These are phyloP conservation scores for Torrubiella hemipterigena DNA, from an alignment of 2,329 filamentous ascomycete genomes.

Conservation along the genomic window DNA sequence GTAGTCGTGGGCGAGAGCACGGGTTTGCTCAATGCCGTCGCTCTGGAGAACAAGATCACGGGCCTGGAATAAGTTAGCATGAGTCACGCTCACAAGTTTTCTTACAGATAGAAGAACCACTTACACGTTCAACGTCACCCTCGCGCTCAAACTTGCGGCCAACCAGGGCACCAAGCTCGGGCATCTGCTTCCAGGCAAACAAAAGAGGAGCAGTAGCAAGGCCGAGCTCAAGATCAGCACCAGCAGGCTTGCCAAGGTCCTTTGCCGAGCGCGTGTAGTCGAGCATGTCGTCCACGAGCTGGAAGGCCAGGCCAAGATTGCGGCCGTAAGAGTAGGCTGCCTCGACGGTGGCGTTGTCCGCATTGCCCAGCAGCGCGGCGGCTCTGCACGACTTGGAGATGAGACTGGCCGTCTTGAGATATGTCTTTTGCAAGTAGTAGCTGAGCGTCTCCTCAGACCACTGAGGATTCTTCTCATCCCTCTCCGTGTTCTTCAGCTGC, in stretches of 20 bases:
- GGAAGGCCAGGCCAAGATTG: conserved; percentile 89
- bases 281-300: conserved; percentile 94
- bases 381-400: conserved; percentile 95
- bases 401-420: conserved; percentile 88
- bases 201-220: conserved; percentile 86
- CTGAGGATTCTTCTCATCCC: conserved; percentile 70
- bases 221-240: conserved; percentile 85
- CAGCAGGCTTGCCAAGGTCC: conserved; percentile 88
- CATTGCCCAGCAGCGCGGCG: conserved; percentile 72
- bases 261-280: conserved; percentile 82
- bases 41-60: conserved; percentile 73
- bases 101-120: conserved; percentile 18
- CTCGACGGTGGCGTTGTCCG: conserved; percentile 68
- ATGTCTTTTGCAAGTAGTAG: conserved; percentile 97
- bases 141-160: conserved; percentile 78
- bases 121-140: conserved; percentile 76
- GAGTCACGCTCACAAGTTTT: background rate
- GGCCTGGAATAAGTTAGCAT: conserved; percentile 43
- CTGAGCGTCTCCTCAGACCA: conserved; percentile 83
- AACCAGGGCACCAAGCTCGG: conserved; percentile 75
- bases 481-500: conserved; percentile 93
- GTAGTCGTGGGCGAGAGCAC: conserved; percentile 82
- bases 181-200: conserved; percentile 88
- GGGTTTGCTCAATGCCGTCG: conserved; percentile 83
- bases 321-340: conserved; percentile 86